Conservation (phyloP, 2,329 filamentous ascomycete genomes). For the Alternaria triticimaculans region DNA sequence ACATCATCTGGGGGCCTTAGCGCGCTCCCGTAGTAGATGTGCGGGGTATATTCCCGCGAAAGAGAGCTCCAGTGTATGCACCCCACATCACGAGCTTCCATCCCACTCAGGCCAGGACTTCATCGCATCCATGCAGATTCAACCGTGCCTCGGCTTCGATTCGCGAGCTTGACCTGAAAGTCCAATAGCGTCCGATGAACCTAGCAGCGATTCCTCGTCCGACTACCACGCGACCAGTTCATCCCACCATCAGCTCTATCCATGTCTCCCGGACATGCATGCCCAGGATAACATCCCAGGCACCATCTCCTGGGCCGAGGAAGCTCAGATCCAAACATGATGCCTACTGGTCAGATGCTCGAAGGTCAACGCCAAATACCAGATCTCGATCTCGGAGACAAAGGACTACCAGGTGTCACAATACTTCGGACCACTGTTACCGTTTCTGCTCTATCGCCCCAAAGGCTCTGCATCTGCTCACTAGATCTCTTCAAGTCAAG, state of each 20-base stretch:
- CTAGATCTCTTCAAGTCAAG: background rate
- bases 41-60: conserved; percentile 1
- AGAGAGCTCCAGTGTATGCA: background rate
- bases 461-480: background rate
- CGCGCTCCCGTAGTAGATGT: background rate
- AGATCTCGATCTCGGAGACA: background rate
- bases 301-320: background rate
- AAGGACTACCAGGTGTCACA: background rate
- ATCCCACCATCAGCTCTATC: background rate
- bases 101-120: background rate
- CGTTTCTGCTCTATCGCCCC: background rate
- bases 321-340: background rate
- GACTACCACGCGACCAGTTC: background rate
- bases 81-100: conserved; percentile 3
- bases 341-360: background rate
- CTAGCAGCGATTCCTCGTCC: background rate
- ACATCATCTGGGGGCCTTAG: background rate
- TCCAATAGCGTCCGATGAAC: background rate
- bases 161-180: background rate
- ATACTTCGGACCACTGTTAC: background rate
- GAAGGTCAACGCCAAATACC: background rate
- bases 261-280: background rate
- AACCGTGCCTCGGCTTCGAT: conserved; percentile 1
- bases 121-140: background rate
- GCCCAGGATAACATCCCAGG: background rate